Conservation (phyloP, 768 basidiomycete species). For the Lactarius akahatsu region DNA sequence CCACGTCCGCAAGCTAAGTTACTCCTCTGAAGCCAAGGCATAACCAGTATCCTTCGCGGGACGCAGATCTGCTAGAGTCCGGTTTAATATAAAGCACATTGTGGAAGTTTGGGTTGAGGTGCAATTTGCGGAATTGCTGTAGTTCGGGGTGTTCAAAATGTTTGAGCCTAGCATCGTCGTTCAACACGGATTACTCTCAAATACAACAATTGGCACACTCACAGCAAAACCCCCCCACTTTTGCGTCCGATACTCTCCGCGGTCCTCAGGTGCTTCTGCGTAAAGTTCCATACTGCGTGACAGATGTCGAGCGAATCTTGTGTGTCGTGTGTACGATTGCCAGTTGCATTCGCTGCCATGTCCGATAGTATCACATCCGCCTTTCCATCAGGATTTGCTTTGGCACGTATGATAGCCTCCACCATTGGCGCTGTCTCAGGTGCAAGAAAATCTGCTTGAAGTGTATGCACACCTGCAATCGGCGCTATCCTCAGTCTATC, state of each 20-base stretch:
- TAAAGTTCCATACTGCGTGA: conserved; percentile 69
- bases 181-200: conserved; percentile 19
- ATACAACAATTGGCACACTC: conserved; percentile 30
- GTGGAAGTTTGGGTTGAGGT: conserved; percentile 62
- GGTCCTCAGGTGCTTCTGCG: conserved; percentile 50
- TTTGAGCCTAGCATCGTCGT: conserved; percentile 59
- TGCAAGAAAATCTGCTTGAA: conserved; percentile 79
- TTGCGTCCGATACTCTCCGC: conserved; percentile 44
- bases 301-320: conserved; percentile 72
- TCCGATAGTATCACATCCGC: conserved; percentile 86
- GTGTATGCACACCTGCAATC: conserved; percentile 67
- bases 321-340: conserved; percentile 64
- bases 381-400: conserved; percentile 40
- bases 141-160: conserved; percentile 77
- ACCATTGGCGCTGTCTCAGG: conserved; percentile 49
- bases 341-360: conserved; percentile 85
- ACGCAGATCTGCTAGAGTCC: conserved; percentile 71
- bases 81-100: conserved; percentile 76
- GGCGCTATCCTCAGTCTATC: conserved; percentile 74
- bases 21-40: conserved; percentile 62
- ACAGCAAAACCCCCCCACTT: conserved; percentile 60
- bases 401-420: conserved; percentile 37
- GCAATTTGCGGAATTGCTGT: conserved; percentile 58
- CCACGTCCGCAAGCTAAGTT: not conserved
- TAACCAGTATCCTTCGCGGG: conserved; percentile 83